Conservation (phyloP, 2,329 filamentous ascomycete species). For the Aspergillus arachidicola region DNA sequence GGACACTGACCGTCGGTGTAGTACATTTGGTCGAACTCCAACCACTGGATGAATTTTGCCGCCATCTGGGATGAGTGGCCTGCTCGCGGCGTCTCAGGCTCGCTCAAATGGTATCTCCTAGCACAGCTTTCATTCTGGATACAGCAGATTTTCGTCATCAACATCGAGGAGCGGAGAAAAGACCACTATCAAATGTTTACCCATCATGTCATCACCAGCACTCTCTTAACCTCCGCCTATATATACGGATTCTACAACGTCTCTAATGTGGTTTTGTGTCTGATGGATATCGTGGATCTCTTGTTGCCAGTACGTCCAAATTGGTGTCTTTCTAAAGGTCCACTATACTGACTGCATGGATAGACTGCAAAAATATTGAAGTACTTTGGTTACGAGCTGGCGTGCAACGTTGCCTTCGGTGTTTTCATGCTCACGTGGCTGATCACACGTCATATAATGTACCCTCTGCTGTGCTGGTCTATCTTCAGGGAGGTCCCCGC, state of each 20-base stretch:
- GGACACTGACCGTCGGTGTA: conserved; percentile 37
- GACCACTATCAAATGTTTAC: conserved; percentile 96
- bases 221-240: conserved; percentile 79
- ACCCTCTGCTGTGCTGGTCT: conserved; percentile 79
- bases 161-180: conserved; percentile 92
- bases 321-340: neutral
- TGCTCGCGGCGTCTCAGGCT: conserved; percentile 69
- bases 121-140: conserved; percentile 91
- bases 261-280: conserved; percentile 81
- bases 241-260: conserved; percentile 84
- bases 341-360: neutral
- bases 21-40: conserved; percentile 79
- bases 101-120: conserved; percentile 87
- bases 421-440: conserved; percentile 88
- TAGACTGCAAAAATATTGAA: conserved; percentile 91
- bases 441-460: conserved; percentile 77
- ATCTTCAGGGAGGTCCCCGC: conserved; percentile 68
- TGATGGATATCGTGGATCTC: conserved; percentile 93
- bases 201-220: conserved; percentile 88
- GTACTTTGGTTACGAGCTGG: conserved; percentile 74
- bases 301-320: conserved; percentile 71
- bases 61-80: conserved; percentile 88
- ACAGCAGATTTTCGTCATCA: conserved; percentile 90
- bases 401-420: conserved; percentile 82
- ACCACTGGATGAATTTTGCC: conserved; percentile 74